Base-by-base conservation (phyloP, 805 yeast species). In the Candida alai region DNA sequence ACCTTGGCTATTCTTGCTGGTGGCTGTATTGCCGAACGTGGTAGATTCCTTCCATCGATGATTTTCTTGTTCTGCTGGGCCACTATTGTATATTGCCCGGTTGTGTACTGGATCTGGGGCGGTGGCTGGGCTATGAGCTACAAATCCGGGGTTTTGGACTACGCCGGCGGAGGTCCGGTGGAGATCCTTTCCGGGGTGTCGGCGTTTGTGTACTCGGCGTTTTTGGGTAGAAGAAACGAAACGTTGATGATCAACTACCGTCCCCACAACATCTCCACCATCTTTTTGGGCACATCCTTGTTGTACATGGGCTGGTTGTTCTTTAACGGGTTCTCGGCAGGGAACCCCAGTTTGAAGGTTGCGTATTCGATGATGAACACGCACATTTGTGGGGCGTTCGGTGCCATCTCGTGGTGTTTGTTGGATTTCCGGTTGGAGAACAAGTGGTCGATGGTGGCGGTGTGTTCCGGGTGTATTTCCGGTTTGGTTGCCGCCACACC, bases 401-500 rank as follows among this genome's bases (percentile, higher is more conserved):
- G 94, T 10, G 96, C 94, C 4, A 68, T 89, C 56, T 70, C 96
- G 3, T 90, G 97, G 97, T 83, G 93, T 57, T 49, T 87, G 22
- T 68, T 90, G 36, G 98, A 93, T 73, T 90, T 70, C 68, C 75
- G 96, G 41, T 72, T 87, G 36, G 96, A 87, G 48, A 75, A 76
- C 32, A 90, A 89, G 55, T 89, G 95, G 93, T 81, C 95, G 10
- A 83, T 94, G 53, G 96, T 90, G 28, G 97, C 95, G 11, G 69
- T 87, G 24, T 90, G 97, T 61, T 89, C 97, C 2, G 98, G 98
- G 36, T 76, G 88, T 43, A 89, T 90, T 54, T 87, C 95, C 9
- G 98, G 97, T 3, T 73, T 90, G 15, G 97, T 90, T 9, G 97
- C 97, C 3, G 97, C 97, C 2, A 90, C 98, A 0, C 97, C 98